Conservation (phyloP, 164 flowering plant genomes). For the grape (Vitis vinifera) region ASM3070453v1 NC_081811.1:16310501-16311000, state of each 20-base stretch:
- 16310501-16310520: background rate
- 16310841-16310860: conserved; percentile 10
- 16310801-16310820: conserved; percentile 21
- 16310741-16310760: conserved; percentile 6
- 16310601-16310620: background rate
- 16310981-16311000: conserved; percentile 62
- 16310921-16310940: conserved; percentile 14
- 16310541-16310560: background rate
- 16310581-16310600: background rate
- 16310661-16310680: background rate
- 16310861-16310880: conserved; percentile 7
- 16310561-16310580: background rate
- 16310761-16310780: conserved; percentile 9
- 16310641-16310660: background rate
- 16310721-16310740: background rate
- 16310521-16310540: background rate
- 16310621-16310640: background rate
- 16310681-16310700: background rate
- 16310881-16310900: conserved; percentile 13
- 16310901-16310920: conserved; percentile 13
- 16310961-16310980: conserved; percentile 5
- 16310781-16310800: conserved; percentile 17
- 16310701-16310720: conserved; percentile 1
- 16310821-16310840: conserved; percentile 13
- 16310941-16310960: conserved; percentile 16